These are phyloP conservation scores for Fusarium sp. DNA, from an alignment of 2,329 filamentous ascomycete genomes.

Conservation along the genomic window DNA sequence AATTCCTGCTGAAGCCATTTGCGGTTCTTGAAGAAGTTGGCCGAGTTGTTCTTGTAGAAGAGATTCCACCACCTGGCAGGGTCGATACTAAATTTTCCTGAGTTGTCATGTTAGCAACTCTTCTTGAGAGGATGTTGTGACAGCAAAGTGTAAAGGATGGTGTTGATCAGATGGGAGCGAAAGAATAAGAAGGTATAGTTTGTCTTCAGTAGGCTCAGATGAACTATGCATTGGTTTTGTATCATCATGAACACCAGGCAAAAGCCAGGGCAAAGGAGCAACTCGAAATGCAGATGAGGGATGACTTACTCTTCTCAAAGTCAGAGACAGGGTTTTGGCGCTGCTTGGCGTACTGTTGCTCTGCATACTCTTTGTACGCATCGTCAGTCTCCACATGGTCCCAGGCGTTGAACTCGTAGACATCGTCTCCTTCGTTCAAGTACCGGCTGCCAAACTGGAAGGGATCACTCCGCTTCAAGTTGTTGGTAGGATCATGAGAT, in stretches of 20 bases:
- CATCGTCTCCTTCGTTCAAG: constrained; percentile 85
- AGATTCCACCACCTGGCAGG: constrained; percentile 98
- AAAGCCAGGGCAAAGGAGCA: constrained; percentile 3
- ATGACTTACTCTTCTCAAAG: constrained; percentile 83
- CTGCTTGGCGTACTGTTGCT: constrained; percentile 87
- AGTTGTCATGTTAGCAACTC: constrained; percentile 55
- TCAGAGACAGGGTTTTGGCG: constrained; percentile 88
- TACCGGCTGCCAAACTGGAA: constrained; percentile 95
- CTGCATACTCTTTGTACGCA: constrained; percentile 86
- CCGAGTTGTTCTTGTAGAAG: constrained; percentile 97
- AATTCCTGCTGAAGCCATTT: constrained; percentile 99
- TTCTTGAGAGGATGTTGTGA: constrained; percentile 20
- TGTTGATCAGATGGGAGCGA: constrained; percentile 77
- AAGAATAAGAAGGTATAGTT: constrained; percentile 70
- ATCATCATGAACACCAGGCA: constrained; percentile 66
- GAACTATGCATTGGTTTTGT: constrained; percentile 74
- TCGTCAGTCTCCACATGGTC: constrained; percentile 96
- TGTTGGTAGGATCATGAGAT: constrained; percentile 78
- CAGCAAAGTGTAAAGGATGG: constrained; percentile 33
- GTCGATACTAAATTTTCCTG: constrained; percentile 86
- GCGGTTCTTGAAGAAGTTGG: constrained; percentile 98
- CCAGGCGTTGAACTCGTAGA: constrained; percentile 99
- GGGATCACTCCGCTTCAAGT: constrained; percentile 88
- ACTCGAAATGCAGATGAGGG: not conserved
- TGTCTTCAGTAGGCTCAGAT: constrained; percentile 77